Conservation (phyloP, 2,329 filamentous ascomycete genomes). For the Talaromyces atroroseus region DNA sequence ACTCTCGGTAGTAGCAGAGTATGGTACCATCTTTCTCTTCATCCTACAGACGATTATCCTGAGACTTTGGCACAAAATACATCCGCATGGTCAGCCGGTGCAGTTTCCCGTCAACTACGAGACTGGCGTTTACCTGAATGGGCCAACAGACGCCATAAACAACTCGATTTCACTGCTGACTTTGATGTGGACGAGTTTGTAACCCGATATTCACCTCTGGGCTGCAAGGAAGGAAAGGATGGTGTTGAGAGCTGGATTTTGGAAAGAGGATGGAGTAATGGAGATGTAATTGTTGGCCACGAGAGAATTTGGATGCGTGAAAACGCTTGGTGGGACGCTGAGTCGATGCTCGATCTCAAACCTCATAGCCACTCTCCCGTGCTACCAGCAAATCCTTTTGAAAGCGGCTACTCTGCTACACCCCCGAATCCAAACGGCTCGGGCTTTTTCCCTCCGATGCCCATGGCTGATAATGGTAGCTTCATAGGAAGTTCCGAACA, state of each 20-base stretch:
- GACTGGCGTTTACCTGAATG: slow-evolving; percentile 93
- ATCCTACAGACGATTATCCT: slow-evolving; percentile 83
- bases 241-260: slow-evolving; percentile 92
- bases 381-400: slow-evolving; percentile 56
- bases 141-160: slow-evolving; percentile 87
- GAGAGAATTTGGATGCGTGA: slow-evolving; percentile 97
- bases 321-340: slow-evolving; percentile 93
- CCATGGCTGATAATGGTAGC: slow-evolving; percentile 54
- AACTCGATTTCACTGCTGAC: slow-evolving; percentile 91
- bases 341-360: slow-evolving; percentile 90
- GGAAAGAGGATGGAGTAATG: slow-evolving; percentile 96
- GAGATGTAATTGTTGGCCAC: slow-evolving; percentile 83
- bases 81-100: slow-evolving; percentile 88
- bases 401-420: slow-evolving; percentile 64
- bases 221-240: slow-evolving; percentile 83
- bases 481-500: slow-evolving; percentile 68
- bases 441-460: slow-evolving; percentile 65
- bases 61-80: slow-evolving; percentile 68
- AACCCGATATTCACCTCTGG: slow-evolving; percentile 72
- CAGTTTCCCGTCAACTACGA: slow-evolving; percentile 85
- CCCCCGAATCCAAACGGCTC: slow-evolving; percentile 49
- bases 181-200: slow-evolving; percentile 93
- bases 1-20: slow-evolving; percentile 77
- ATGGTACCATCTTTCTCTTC: slow-evolving; percentile 90
- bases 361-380: slow-evolving; percentile 53